Base-by-base conservation (phyloP, 2,329 filamentous ascomycete species). In the Pseudocercospora musae region DNA sequence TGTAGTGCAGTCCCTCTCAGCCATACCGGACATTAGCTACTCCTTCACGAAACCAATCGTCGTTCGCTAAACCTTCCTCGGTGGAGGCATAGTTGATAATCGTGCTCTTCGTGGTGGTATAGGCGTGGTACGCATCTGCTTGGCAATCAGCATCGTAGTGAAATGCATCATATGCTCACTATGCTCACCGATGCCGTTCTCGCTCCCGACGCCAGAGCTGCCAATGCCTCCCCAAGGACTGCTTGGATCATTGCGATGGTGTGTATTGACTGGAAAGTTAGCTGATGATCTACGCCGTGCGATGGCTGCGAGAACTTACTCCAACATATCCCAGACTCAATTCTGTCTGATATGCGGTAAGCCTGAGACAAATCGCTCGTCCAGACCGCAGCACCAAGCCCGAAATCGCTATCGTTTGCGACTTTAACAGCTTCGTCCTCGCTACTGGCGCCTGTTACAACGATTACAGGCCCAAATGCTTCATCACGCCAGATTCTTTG, bases 181-280 rank as follows among this genome's bases (percentile, higher is more conserved):
- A 85, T 0, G 84, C 67, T 86, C 85, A 69, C 89, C 88, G 0
- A 87, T 68, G 0, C 89, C 89, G 69, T 91, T 91, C 78, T 92
- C 89, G 63, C 87, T 90, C 1, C 88, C 89, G 0, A 91, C 82
- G 0, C 89, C 89, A 1, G 83, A 81, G 37, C 78, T 79, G 68
- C 86, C 86, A 29, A 84, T 78, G 1, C 88, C 86, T 25, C 88
- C 89, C 88, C 88, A 89, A 0, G 89, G 86, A 62, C 87, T 87
- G 67, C 87, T 87, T 0, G 88, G 88, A 67, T 90, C 88, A 68
- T 90, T 91, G 33, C 88, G 81, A 71, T 91, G 88, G 74, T 91
- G 88, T 0, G 77, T 80, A 65, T 80, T 83, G 15, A 77, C 73
- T 72, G 50, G 15, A 37, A 25, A 80, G 80, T 1, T 50, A 29